Percentiles rank a stretch among this genome's conserved stretches.
phyloP scores from a whole-genome alignment of 225 moss, liverwort and hornwort species.

The Marchantia paleacea region DNA sequence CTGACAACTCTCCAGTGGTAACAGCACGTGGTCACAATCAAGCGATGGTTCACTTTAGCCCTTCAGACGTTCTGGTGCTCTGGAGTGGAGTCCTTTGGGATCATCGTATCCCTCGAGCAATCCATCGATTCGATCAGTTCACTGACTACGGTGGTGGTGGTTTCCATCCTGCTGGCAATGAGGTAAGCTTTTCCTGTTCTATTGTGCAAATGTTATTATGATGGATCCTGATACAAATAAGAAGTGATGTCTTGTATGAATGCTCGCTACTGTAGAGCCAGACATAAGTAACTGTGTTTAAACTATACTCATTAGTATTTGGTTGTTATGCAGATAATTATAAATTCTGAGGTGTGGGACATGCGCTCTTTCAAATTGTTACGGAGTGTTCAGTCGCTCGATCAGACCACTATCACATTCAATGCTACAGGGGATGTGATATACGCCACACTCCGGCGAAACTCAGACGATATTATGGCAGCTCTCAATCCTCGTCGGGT shows the following conservation, averaged over 20 bases:
- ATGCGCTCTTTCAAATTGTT: conserved; percentile 87
- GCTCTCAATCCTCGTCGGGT: conserved; percentile 82
- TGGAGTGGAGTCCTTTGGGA: conserved; percentile 99
- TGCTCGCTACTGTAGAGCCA: no score
- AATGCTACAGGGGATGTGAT: conserved; percentile 97
- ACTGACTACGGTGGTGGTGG: conserved; percentile 97
- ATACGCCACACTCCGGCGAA: conserved; percentile 90
- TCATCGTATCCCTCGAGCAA: conserved; percentile 85
- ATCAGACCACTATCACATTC: conserved; percentile 87
- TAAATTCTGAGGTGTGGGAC: conserved; percentile 99
- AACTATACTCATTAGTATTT: not conserved
- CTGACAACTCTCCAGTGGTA: conserved; percentile 65
- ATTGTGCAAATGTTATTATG: not conserved
- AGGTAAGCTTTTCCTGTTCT: conserved; percentile 47
- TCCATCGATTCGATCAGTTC: conserved; percentile 98
- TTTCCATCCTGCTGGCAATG: conserved; percentile 99
- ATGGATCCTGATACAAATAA: not conserved
- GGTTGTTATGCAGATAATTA: conserved; percentile 61
- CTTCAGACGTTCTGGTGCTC: conserved; percentile 84
- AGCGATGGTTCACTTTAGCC: conserved; percentile 92
- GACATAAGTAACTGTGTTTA: not conserved
- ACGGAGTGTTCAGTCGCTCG: conserved; percentile 90
- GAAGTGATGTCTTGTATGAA: no score
- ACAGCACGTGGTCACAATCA: conserved; percentile 85
- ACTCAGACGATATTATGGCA: conserved; percentile 90